phyloP scores from a whole-genome alignment of 805 yeast species.

The Cyberlindnera nakhonratchasimensis region DNA sequence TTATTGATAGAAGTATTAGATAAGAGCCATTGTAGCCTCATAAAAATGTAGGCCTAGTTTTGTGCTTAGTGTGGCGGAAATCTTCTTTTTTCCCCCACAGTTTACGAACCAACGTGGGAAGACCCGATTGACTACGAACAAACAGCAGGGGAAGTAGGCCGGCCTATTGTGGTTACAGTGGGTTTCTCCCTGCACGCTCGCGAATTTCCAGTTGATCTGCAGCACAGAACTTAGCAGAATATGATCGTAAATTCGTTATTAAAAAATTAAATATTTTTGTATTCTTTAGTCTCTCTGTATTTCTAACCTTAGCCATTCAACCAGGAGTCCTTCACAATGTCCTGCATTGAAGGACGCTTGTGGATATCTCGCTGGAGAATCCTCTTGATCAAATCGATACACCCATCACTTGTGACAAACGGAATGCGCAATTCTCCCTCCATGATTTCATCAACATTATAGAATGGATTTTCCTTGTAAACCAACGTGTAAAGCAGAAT shows the following conservation, averaged over 20 bases:
- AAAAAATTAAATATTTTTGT: slow-evolving; percentile 1
- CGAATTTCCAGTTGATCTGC: no score
- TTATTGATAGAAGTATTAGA: no score
- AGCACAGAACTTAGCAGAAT: no score
- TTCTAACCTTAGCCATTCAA: slow-evolving; percentile 25
- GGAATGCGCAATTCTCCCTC: slow-evolving; percentile 83
- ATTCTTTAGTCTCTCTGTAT: no score
- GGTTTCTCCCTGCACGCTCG: no score
- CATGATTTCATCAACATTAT: slow-evolving; percentile 92
- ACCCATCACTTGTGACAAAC: slow-evolving; percentile 51
- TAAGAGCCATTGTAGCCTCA: neutral
- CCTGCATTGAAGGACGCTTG: slow-evolving; percentile 70
- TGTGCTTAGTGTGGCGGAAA: no score
- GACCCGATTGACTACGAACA: no score
- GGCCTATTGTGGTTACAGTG: no score
- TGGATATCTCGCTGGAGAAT: slow-evolving; percentile 68
- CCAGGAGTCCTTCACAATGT: slow-evolving; percentile 74
- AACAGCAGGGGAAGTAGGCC: no score
- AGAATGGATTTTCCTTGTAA: slow-evolving; percentile 93
- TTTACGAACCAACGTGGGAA: no score
- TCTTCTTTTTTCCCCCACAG: no score
- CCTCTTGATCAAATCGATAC: slow-evolving; percentile 55
- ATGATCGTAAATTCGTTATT: slow-evolving; percentile 1
- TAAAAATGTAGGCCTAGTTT: no score
- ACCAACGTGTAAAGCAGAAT: slow-evolving; percentile 83